Percentiles rank a stretch among this genome's conserved stretches.
Conservation (phyloP, 331 rosid genomes). For the Cydonia oblonga region DNA sequence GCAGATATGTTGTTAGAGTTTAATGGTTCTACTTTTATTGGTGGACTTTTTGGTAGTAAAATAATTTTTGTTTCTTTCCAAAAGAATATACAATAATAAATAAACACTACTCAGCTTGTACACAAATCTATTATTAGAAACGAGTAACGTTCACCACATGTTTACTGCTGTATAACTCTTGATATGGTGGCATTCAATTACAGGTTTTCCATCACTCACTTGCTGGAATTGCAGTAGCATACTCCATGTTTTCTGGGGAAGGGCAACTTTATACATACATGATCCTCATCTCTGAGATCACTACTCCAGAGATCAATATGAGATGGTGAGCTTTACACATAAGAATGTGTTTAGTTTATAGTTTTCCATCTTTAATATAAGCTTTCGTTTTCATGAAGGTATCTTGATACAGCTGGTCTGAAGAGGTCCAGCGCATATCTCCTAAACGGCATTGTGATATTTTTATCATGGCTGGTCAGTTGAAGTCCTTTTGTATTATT, state of each 20-base stretch:
- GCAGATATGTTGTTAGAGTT: background rate
- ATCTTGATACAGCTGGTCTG: constrained; percentile 43
- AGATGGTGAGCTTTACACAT: constrained; percentile 27
- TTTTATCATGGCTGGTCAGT: constrained; percentile 50
- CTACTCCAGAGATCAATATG: constrained; percentile 46
- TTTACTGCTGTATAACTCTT: background rate
- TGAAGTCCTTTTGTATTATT: background rate
- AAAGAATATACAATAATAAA: background rate
- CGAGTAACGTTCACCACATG: background rate
- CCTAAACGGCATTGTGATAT: constrained; percentile 35
- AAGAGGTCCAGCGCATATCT: constrained; percentile 38
- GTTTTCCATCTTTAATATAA: background rate
- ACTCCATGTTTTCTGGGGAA: constrained; percentile 40
- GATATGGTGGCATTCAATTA: constrained; percentile 1
- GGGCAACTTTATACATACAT: constrained; percentile 47
- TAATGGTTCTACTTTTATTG: background rate
- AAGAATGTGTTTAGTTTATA: background rate
- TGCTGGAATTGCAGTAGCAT: constrained; percentile 37
- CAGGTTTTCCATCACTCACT: constrained; percentile 43
- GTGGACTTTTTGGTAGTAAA: background rate
- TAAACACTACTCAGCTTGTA: background rate
- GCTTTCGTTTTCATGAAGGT: constrained; percentile 28
- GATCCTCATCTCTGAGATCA: constrained; percentile 43
- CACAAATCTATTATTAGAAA: background rate
- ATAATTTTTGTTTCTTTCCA: background rate